Base-by-base conservation (phyloP, 192 early-diverging fungal species). In the Neocallimastix lanati region DNA sequence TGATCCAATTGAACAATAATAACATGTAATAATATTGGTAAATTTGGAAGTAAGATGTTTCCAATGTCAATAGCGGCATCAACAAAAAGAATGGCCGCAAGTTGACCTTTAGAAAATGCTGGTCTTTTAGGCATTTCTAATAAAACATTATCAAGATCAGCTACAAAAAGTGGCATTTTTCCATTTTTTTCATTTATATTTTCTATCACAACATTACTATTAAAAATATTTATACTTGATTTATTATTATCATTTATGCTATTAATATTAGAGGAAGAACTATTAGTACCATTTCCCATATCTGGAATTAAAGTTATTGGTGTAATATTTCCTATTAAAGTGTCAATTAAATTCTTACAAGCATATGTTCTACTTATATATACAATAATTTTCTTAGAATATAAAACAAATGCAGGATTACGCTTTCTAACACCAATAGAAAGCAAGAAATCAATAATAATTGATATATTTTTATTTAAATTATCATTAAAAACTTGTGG, bases 1-100 rank as follows among this genome's bases (percentile, higher is more conserved):
- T 93, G 90, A 84, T 96, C 95, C 27, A 96, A 79, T 78, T 96
- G 94, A 5, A 96, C 91, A 82, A 93, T 92, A 13, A 94, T 85
- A 16, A 90, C 85, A 81, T 94, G 93, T 0, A 96, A 82, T 21
- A 96, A 81, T 13, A 91, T 80, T 12, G 94, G 92, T 2, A 96
- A 84, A 82, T 93, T 88, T 21, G 87, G 83, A 12, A 95, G 82
- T 29, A 90, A 86, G 14, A 85, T 83, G 6, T 80, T 37, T 28
- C 91, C 93, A 21, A 92, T 88, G 80, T 95, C 93, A 21, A 92
- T 88, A 0, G 93, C 87, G 9, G 94, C 85, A 79, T 96, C 95
- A 0, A 94, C 94, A 78, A 96, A 82, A 67, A 94, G 88, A 9
- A 93, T 88, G 77, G 90, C 89, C 0, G 93, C 90, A 2, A 96